These are phyloP conservation scores for Psidium guajava DNA, from an alignment of 345 rosid genomes.

Conservation along the genomic window DNA sequence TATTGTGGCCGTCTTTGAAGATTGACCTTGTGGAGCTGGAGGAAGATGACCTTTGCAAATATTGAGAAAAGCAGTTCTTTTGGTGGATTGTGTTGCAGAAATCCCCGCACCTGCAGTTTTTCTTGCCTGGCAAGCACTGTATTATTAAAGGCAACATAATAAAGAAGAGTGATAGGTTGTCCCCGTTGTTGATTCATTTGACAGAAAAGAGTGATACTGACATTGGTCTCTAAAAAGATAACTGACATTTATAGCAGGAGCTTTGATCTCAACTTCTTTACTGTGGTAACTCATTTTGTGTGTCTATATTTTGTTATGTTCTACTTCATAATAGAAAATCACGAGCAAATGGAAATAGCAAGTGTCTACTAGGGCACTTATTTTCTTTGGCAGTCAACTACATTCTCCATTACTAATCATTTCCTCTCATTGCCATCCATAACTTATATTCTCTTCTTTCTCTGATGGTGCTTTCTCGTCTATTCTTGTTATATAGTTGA, in stretches of 20 bases:
- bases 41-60: neutral
- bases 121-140: neutral
- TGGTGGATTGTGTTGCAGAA: neutral
- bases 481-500: slow-evolving; percentile 17
- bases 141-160: neutral
- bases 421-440: neutral
- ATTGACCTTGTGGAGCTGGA: neutral
- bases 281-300: neutral
- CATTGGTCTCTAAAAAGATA: neutral
- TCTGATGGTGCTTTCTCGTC: neutral
- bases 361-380: neutral
- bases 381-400: neutral
- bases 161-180: neutral
- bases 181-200: neutral
- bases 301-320: neutral
- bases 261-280: neutral
- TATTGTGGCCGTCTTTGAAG: neutral
- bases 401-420: neutral
- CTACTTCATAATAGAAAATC: neutral
- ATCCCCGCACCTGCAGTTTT: neutral
- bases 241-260: neutral
- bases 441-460: neutral
- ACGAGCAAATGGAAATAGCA: neutral
- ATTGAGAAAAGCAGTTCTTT: neutral
- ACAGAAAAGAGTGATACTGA: neutral